Percentiles rank a stretch among this genome's conserved stretches.
phyloP scores from a whole-genome alignment of 352 stramenopile species.

The Aphanomyces invadans region DNA sequence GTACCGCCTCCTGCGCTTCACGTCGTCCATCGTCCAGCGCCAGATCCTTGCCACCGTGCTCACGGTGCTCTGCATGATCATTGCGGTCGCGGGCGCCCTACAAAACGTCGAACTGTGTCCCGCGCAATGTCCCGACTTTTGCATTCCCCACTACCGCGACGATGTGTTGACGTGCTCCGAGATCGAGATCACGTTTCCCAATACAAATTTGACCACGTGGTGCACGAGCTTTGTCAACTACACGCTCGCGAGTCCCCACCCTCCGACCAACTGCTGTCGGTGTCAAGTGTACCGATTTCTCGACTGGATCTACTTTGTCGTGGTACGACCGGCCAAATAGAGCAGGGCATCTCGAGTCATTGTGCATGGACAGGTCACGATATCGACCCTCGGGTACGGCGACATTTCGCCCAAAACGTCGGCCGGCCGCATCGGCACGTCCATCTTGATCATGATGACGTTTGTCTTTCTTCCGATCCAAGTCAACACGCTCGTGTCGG shows the following conservation, averaged over 20 bases:
- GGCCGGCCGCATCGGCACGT: constrained; percentile 63
- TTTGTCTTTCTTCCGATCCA: constrained; percentile 77
- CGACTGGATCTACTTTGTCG: constrained; percentile 72
- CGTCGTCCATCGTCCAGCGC: constrained; percentile 58
- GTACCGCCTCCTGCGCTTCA: constrained; percentile 68
- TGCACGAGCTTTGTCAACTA: constrained; percentile 1
- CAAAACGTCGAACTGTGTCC: constrained; percentile 59
- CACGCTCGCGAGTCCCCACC: not conserved
- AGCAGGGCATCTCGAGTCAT: not conserved
- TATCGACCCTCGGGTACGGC: constrained; percentile 77
- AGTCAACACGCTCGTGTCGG: constrained; percentile 61
- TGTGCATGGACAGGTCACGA: constrained; percentile 36
- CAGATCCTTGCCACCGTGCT: constrained; percentile 53
- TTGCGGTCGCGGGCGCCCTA: constrained; percentile 55
- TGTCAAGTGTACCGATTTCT: constrained; percentile 62
- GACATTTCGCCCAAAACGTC: constrained; percentile 62
- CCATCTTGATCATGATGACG: constrained; percentile 75
- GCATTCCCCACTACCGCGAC: constrained; percentile 22
- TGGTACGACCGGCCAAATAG: constrained; percentile 27
- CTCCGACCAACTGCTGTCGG: constrained; percentile 8
- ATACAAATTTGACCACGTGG: not conserved
- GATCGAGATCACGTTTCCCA: not conserved
- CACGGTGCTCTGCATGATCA: constrained; percentile 61
- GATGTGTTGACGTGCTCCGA: constrained; percentile 28
- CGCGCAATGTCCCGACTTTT: constrained; percentile 11